Conservation (phyloP, 495 filamentous ascomycete genomes). For the Aspergillus mulundensis region DNA sequence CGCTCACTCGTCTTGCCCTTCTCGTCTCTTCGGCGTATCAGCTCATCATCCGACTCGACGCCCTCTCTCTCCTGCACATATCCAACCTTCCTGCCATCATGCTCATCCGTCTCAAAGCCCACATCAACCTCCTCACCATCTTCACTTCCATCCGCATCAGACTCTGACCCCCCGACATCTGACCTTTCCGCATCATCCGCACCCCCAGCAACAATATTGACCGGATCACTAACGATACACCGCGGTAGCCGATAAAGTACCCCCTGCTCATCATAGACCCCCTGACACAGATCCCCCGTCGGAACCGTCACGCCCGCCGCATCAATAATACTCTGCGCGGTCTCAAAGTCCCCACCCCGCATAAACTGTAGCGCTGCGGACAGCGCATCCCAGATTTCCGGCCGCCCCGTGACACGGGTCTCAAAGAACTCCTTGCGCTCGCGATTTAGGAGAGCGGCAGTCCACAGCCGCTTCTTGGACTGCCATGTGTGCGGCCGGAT, state of each 20-base stretch:
- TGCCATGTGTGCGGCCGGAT: conserved; percentile 49
- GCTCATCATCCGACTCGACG: conserved; percentile 5
- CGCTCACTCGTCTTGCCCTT: conserved; percentile 53
- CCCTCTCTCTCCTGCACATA: conserved; percentile 38
- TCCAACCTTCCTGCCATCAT: conserved; percentile 31
- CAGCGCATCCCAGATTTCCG: conserved; percentile 76
- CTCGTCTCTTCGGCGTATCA: conserved; percentile 55
- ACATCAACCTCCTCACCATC: conserved; percentile 34
- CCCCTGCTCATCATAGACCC: conserved; percentile 75
- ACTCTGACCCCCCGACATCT: neutral
- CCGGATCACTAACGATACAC: conserved; percentile 71
- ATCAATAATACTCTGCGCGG: conserved; percentile 72
- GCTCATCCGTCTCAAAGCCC: conserved; percentile 41
- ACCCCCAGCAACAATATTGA: conserved; percentile 49
- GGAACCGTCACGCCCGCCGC: conserved; percentile 78
- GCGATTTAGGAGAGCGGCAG: conserved; percentile 41
- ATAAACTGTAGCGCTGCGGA: conserved; percentile 61
- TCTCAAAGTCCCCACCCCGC: conserved; percentile 55
- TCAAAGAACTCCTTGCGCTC: conserved; percentile 71
- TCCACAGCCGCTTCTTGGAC: conserved; percentile 51
- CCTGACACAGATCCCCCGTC: conserved; percentile 64
- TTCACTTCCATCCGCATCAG: conserved; percentile 4
- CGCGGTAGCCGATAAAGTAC: conserved; percentile 72
- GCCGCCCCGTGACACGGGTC: conserved; percentile 71
- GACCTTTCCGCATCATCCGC: conserved; percentile 13